A percentile compares a stretch with the other conserved stretches of the same genome.
Evolutionary conservation across 1,139 yeast species (phyloP).

Genomic region (Suhomyces bolitotheri): DNA sequence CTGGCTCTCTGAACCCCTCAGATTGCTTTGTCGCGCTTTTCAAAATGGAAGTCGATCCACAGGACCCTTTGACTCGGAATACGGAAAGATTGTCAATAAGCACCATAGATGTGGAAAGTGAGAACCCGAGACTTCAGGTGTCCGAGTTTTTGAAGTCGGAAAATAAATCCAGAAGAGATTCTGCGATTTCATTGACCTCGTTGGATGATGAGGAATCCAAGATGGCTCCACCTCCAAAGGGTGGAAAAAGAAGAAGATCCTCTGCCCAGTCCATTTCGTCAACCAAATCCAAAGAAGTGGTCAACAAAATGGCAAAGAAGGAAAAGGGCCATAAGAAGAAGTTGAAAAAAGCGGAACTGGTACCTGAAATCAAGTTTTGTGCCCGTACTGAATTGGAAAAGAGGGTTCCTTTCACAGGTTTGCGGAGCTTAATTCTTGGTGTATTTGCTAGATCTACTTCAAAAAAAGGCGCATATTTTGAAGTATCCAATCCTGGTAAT

Average conservation of each 20-base stretch:
- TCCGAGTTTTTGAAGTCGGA: conserved; percentile 17
- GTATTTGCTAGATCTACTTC: conserved; percentile 4
- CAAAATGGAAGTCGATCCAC: conserved; percentile 11
- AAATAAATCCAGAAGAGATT: conserved; percentile 20
- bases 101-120: conserved; percentile 22
- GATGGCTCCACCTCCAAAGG: conserved; percentile 15
- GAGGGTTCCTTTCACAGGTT: conserved; percentile 33
- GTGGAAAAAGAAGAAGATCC: conserved; percentile 43
- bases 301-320: conserved; percentile 7
- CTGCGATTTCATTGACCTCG: conserved; percentile 29
- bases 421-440: conserved; percentile 52
- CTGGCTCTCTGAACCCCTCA: too few species aligned
- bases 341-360: conserved; percentile 33
- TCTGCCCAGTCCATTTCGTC: conserved; percentile 30
- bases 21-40: too few species aligned
- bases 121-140: conserved; percentile 22
- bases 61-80: conserved; percentile 25
- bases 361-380: conserved; percentile 26
- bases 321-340: conserved; percentile 37
- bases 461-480: conserved; percentile 8
- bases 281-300: neutral
- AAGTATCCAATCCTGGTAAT: conserved; percentile 9
- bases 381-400: conserved; percentile 19
- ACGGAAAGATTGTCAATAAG: conserved; percentile 34
- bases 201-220: conserved; percentile 17